Evolutionary conservation across 2,329 filamentous ascomycete species (phyloP).

Genomic region (Botryotinia convoluta): DNA sequence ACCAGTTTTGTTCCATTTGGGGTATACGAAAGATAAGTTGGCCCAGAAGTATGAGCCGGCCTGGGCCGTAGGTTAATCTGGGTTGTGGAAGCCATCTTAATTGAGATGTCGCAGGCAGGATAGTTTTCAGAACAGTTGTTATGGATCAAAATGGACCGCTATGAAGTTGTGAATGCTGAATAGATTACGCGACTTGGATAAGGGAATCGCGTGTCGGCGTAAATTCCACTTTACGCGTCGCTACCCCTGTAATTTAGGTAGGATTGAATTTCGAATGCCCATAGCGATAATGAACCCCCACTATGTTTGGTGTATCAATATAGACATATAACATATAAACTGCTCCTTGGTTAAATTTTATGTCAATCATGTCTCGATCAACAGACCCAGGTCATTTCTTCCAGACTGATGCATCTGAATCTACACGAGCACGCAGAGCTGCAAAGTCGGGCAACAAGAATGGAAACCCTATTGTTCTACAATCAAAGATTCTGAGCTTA

Average conservation of each 20-base stretch:
- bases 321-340: slow-evolving; percentile 6
- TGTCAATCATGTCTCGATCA: slow-evolving; percentile 58
- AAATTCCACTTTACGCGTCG: slow-evolving; percentile 29
- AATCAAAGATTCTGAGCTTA: slow-evolving; percentile 82
- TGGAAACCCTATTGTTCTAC: slow-evolving; percentile 75
- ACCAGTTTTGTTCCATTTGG: slow-evolving; percentile 82
- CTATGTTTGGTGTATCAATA: not conserved
- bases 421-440: slow-evolving; percentile 56
- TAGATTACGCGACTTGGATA: slow-evolving; percentile 25
- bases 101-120: slow-evolving; percentile 21
- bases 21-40: slow-evolving; percentile 85
- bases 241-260: slow-evolving; percentile 12
- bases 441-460: slow-evolving; percentile 72
- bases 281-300: slow-evolving; percentile 24
- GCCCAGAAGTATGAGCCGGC: slow-evolving; percentile 78
- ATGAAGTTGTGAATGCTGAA: slow-evolving; percentile 20
- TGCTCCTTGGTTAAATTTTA: not conserved
- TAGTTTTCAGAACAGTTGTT: not conserved
- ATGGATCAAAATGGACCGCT: slow-evolving; percentile 3
- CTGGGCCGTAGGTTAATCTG: slow-evolving; percentile 56
- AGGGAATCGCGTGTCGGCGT: slow-evolving; percentile 19
- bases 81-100: slow-evolving; percentile 38
- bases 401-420: slow-evolving; percentile 63
- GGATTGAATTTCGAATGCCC: not conserved
- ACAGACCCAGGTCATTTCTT: slow-evolving; percentile 82